Evolutionary conservation across 148 eudicot genomes (phyloP), one percentile per base, ranked within the genome.

Genomic region (Rhododendron ferrugineum): DNA sequence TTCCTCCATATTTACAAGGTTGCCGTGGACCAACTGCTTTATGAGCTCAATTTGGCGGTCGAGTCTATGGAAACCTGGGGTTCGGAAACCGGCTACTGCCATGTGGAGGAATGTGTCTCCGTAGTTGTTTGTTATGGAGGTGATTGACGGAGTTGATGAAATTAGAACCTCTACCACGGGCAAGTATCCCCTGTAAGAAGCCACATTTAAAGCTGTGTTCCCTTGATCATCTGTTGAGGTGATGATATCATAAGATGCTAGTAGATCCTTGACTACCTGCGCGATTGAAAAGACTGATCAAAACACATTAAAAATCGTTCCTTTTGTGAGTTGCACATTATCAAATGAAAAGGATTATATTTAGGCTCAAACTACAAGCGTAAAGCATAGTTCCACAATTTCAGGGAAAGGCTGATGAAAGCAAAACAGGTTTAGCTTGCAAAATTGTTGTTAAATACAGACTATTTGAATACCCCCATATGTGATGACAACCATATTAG

Each of bases 51-150:
- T 82, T 85, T 95, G 98, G 23, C 82, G 92, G 86, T 95, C 93
- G 10, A 94, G 82, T 79, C 89, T 88, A 54, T 90, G 93, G 84
- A 96, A 96, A 47, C 92, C 91, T 1, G 95, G 96, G 85, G 91
- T 80, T 46, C 88, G 89, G 84, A 95, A 96, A 15, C 99, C 96
- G 30, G 94, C 89, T 13, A 96, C 92, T 0, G 95, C 94, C 94
- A 92, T 89, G 87, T 95, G 99, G 58, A 96, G 92, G 78, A 95
- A 93, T 7, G 97, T 93, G 86, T 95, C 93, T 22, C 99, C 99
- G 34, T 86, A 79, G 26, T 90, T 90, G 92, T 95, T 96, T 70
- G 86, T 89, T 23, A 70, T 73, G 40, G 90, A 76, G 42, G 87
- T 73, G n/a, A 88, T 86, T 28, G 93, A 87, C 11, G 91, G 94